Evolutionary conservation across 208 protist species (phyloP).

Genomic region (Crithidia bombi): DNA sequence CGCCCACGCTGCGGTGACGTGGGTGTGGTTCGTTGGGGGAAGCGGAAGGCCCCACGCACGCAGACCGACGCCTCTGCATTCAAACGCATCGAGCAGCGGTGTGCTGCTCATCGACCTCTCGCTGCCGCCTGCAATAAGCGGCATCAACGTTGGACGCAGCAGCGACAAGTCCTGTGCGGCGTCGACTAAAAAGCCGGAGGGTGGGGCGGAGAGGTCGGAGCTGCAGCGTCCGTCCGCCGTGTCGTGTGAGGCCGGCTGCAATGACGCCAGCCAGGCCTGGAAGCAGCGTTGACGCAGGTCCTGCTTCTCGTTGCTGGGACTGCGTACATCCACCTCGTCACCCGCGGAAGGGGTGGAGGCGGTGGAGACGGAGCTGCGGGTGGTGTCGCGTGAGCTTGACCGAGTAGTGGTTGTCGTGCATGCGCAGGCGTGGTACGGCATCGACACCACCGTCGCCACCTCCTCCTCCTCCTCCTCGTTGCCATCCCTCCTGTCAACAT

Average conservation of each 20-base stretch:
- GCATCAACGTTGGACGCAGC: background rate
- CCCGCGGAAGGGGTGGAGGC: background rate
- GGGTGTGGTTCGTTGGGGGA: constrained; percentile 21
- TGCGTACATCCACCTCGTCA: background rate
- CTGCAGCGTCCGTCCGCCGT: background rate
- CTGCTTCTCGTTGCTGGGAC: background rate
- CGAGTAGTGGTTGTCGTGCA: background rate
- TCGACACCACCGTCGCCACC: background rate
- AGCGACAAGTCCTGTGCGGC: background rate
- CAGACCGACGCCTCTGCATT: background rate
- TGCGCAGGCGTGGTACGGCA: background rate
- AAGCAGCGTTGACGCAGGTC: background rate
- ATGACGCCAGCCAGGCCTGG: constrained; percentile 1
- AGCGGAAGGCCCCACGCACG: constrained; percentile 10
- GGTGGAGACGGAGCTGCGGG: constrained; percentile 12
- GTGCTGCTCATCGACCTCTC: constrained; percentile 1
- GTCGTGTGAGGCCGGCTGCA: background rate
- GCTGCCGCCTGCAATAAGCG: background rate
- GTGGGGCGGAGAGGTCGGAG: background rate
- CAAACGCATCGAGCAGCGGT: background rate
- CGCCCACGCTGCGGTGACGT: constrained; percentile 12
- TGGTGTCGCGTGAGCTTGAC: background rate
- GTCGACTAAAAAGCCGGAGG: background rate
- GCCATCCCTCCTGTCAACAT: too few species aligned
- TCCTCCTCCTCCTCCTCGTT: background rate